phyloP scores from a whole-genome alignment of 768 basidiomycete genomes.

The Psilocybe subaeruginosa region DNA sequence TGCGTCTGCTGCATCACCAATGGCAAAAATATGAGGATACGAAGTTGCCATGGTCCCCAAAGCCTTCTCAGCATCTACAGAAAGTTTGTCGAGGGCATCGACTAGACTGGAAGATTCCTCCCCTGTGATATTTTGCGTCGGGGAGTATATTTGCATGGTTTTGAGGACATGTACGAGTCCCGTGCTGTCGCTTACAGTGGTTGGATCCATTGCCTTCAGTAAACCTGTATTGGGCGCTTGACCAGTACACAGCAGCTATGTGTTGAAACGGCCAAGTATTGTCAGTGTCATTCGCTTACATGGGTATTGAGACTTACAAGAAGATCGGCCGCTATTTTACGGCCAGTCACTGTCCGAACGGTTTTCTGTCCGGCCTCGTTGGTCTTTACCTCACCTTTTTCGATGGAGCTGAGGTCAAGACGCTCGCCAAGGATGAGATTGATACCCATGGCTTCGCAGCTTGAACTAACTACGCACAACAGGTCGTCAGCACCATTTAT shows the following conservation, averaged over 20 bases:
- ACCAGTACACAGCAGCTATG: slow-evolving; percentile 62
- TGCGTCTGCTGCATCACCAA: slow-evolving; percentile 67
- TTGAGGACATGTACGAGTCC: slow-evolving; percentile 47
- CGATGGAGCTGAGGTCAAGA: slow-evolving; percentile 45
- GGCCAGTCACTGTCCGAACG: slow-evolving; percentile 51
- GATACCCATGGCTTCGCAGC: slow-evolving; percentile 46
- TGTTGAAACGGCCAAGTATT: neutral
- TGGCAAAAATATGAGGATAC: slow-evolving; percentile 59
- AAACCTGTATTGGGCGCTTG: slow-evolving; percentile 59
- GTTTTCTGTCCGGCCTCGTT: slow-evolving; percentile 32
- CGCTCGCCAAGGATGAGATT: slow-evolving; percentile 57
- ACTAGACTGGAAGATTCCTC: slow-evolving; percentile 13
- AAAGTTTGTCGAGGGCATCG: slow-evolving; percentile 23
- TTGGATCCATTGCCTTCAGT: slow-evolving; percentile 43
- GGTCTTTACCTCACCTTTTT: slow-evolving; percentile 25
- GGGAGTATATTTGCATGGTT: slow-evolving; percentile 52
- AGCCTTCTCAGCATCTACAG: slow-evolving; percentile 14
- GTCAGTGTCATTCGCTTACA: neutral
- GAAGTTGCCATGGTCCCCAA: slow-evolving; percentile 24
- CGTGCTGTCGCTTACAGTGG: slow-evolving; percentile 39
- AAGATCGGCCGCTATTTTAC: slow-evolving; percentile 54
- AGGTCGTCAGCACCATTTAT: too few relatives aligned
- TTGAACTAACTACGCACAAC: slow-evolving; percentile 33
- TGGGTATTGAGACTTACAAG: slow-evolving; percentile 39
- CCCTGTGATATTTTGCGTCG: slow-evolving; percentile 8